Evolutionary conservation across 176 grass and related monocot species (phyloP).

Genomic region (Cenchrus purpureus): DNA sequence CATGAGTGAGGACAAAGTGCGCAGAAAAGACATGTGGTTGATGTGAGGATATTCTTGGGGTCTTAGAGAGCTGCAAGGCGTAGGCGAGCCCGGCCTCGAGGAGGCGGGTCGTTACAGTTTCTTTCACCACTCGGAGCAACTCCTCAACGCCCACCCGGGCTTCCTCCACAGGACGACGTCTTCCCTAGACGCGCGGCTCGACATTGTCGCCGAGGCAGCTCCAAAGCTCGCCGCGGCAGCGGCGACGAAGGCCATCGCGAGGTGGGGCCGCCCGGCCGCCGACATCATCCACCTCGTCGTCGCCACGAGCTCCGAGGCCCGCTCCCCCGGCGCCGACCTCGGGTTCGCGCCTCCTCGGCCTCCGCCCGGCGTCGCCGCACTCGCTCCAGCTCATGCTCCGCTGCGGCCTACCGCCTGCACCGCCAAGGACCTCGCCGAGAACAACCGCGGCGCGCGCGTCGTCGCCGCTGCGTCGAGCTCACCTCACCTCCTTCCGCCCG

Average conservation of each 20-base stretch:
- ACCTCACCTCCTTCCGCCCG: constrained; percentile 27
- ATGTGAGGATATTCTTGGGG: no score
- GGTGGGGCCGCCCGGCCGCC: constrained; percentile 23
- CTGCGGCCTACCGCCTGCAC: neutral
- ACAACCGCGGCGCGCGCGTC: constrained; percentile 29
- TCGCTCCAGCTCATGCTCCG: constrained; percentile 21
- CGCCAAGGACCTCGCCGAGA: constrained; percentile 29
- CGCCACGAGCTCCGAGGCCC: constrained; percentile 5
- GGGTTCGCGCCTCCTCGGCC: neutral
- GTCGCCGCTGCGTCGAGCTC: constrained; percentile 38
- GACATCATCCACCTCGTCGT: constrained; percentile 11
- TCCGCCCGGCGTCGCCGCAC: neutral
- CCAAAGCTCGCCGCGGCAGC: constrained; percentile 1
- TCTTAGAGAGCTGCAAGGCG: no score
- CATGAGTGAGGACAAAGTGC: no score
- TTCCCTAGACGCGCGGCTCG: neutral
- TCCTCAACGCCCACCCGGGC: neutral
- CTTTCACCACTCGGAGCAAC: constrained; percentile 10
- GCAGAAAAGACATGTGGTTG: no score
- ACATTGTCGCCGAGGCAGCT: neutral
- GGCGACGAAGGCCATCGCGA: neutral
- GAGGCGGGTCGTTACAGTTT: neutral
- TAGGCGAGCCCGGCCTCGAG: no score
- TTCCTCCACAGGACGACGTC: neutral
- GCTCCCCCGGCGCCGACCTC: constrained; percentile 1